A percentile compares a stretch with the other conserved stretches of the same genome.
These are phyloP conservation scores for Isabelozyma pseudorhagii DNA, from an alignment of 805 yeast species.

Conservation along the genomic window DNA sequence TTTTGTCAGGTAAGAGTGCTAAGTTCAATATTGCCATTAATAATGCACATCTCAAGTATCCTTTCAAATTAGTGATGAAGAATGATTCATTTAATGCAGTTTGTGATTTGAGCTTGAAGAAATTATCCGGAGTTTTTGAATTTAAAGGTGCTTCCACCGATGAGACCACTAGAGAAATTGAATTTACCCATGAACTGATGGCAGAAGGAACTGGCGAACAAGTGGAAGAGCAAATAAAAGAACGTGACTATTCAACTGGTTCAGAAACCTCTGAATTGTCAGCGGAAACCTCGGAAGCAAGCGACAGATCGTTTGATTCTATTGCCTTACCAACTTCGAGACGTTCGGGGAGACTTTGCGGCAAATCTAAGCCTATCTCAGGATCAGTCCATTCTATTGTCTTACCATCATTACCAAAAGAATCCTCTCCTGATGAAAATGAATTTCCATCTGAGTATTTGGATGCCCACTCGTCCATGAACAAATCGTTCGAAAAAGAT, in stretches of 20 bases:
- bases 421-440: constrained; percentile 11
- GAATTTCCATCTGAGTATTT: constrained; percentile 13
- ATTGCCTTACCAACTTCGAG: not conserved
- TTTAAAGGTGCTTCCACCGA: constrained; percentile 1
- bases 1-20: constrained; percentile 24
- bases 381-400: constrained; percentile 27
- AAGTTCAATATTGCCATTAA: constrained; percentile 32
- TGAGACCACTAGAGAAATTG: constrained; percentile 5
- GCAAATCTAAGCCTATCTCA: not conserved
- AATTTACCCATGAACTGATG: constrained; percentile 1
- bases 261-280: not conserved
- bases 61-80: constrained; percentile 26
- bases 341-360: not conserved
- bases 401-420: constrained; percentile 28
- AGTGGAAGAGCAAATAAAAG: constrained; percentile 4
- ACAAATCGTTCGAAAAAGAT: not conserved
- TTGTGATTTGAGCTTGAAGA: constrained; percentile 18
- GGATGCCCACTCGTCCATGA: constrained; percentile 17
- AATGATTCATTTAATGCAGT: constrained; percentile 15
- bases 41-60: constrained; percentile 29
- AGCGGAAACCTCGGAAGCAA: not conserved
- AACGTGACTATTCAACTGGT: constrained; percentile 6
- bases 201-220: constrained; percentile 3
- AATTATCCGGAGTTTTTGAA: constrained; percentile 19
- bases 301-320: not conserved